phyloP scores from a whole-genome alignment of 495 filamentous ascomycete genomes.

The Aspergillus funiculosus region DNA sequence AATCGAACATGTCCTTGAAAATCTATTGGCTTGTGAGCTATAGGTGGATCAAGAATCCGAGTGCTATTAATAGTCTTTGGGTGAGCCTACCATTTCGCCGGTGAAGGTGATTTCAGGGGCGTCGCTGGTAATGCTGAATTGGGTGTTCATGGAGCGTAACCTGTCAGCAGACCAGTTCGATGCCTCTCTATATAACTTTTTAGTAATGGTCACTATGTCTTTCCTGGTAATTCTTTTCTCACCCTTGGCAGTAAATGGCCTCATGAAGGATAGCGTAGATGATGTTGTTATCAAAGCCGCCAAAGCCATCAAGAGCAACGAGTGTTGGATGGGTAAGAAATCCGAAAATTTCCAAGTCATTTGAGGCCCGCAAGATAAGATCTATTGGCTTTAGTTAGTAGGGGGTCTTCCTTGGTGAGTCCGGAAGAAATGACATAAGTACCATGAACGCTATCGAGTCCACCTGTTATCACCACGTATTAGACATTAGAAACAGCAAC shows the following conservation, averaged over 20 bases:
- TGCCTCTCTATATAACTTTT: slow-evolving; percentile 36
- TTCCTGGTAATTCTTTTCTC: slow-evolving; percentile 6
- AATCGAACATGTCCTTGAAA: slow-evolving; percentile 73
- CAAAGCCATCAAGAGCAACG: slow-evolving; percentile 55
- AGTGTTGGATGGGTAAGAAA: slow-evolving; percentile 67
- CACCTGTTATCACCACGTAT: slow-evolving; percentile 44
- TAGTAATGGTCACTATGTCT: slow-evolving; percentile 2
- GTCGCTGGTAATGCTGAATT: slow-evolving; percentile 42
- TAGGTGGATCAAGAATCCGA: no score
- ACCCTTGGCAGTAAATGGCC: slow-evolving; percentile 68
- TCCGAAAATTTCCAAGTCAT: slow-evolving; percentile 66
- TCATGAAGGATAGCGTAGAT: slow-evolving; percentile 88
- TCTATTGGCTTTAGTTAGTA: slow-evolving; percentile 33
- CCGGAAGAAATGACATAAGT: slow-evolving; percentile 1
- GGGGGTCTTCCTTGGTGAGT: neutral
- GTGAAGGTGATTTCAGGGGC: slow-evolving; percentile 68
- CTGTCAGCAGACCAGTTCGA: slow-evolving; percentile 62
- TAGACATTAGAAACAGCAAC: slow-evolving; percentile 7
- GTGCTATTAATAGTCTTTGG: no score
- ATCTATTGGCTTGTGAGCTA: slow-evolving; percentile 39
- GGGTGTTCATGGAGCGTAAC: slow-evolving; percentile 32
- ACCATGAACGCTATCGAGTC: slow-evolving; percentile 63
- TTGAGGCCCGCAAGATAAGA: slow-evolving; percentile 59
- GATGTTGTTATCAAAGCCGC: slow-evolving; percentile 64
- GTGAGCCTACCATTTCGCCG: slow-evolving; percentile 67